Evolutionary conservation across 768 basidiomycete species (phyloP), one percentile per base, ranked within the genome.

Genomic region (Lactarius sp.): DNA sequence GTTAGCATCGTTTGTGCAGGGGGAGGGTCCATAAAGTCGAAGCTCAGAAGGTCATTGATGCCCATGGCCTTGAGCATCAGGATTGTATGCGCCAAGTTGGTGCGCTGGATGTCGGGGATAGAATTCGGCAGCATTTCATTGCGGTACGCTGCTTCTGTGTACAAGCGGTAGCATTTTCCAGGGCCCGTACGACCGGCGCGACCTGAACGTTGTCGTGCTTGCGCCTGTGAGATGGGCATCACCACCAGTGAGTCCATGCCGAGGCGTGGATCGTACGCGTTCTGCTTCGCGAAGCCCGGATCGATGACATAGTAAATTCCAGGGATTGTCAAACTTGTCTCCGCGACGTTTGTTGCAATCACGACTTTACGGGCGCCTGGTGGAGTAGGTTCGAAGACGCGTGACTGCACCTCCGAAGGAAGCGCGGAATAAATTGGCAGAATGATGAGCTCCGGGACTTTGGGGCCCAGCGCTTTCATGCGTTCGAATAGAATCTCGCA

Each of bases 11-110:
- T 98, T 71, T 88, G 93, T 4, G 94, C 90, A 0, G 95, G 97
- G 31, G 97, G 97, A 2, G 96, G 94, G 74, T 98, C 97, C 97
- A 99, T 98, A 73, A 98, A 99, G 74, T 97, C 96, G 76, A 98
- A 98, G 76, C 92, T 93, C 61, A 98, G 85, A 4, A 98, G 77
- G 72, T 99, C 97, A 70, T 98, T 98, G 78, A 98, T 85, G 41
- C 96, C 97, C 97, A 99, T 98, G 3, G 97, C 97, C 74, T 98
- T 98, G 60, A 98, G 80, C 77, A 95, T 91, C 16, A 98, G 76
- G 71, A 99, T 98, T 0, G 96, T 98, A 61, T 85, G 81, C 6
- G 96, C 84, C 66, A 99, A 77, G 75, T 99, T 98, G 56, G 91
- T 91, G 36, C 97, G 85, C 74, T 98, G 96, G 68, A 99, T 98